Evolutionary conservation across 2,329 filamentous ascomycete species (phyloP).

Genomic region (Stachybotrys chlorohalonatus): DNA sequence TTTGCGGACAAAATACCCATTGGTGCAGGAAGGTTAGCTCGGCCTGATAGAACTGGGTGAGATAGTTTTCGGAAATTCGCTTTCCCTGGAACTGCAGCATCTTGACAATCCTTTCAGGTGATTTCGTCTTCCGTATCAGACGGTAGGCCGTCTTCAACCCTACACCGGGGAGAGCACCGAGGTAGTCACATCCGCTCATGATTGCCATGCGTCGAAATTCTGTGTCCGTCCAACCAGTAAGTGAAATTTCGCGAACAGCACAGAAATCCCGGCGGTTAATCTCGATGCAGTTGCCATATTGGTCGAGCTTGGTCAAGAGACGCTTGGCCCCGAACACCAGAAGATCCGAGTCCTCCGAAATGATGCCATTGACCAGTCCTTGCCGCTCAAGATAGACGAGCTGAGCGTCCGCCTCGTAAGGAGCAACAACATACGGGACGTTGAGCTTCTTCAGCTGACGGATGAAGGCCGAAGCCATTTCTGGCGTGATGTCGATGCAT

Average conservation of each 20-base stretch:
- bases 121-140: constrained; percentile 83
- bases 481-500: constrained; percentile 87
- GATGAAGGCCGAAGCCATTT: constrained; percentile 89
- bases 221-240: constrained; percentile 84
- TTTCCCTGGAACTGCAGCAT: constrained; percentile 87
- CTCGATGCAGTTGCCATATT: constrained; percentile 87
- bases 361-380: constrained; percentile 75
- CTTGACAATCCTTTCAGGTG: constrained; percentile 69
- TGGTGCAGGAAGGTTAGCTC: constrained; percentile 92
- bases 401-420: constrained; percentile 97
- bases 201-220: constrained; percentile 96
- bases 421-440: constrained; percentile 84
- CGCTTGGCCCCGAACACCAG: constrained; percentile 90
- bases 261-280: constrained; percentile 85
- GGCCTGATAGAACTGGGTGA: constrained; percentile 73
- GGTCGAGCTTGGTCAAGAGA: constrained; percentile 86
- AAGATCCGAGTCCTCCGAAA: constrained; percentile 94
- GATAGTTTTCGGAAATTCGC: constrained; percentile 72
- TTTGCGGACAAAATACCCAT: constrained; percentile 79
- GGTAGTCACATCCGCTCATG: constrained; percentile 90
- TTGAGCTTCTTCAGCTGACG: constrained; percentile 77
- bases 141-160: constrained; percentile 91
- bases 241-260: constrained; percentile 75
- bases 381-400: constrained; percentile 85
- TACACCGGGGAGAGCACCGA: constrained; percentile 75